Evolutionary conservation across 1,139 yeast genomes (phyloP).

Genomic region (Yamadazyma atmosphaerica): DNA sequence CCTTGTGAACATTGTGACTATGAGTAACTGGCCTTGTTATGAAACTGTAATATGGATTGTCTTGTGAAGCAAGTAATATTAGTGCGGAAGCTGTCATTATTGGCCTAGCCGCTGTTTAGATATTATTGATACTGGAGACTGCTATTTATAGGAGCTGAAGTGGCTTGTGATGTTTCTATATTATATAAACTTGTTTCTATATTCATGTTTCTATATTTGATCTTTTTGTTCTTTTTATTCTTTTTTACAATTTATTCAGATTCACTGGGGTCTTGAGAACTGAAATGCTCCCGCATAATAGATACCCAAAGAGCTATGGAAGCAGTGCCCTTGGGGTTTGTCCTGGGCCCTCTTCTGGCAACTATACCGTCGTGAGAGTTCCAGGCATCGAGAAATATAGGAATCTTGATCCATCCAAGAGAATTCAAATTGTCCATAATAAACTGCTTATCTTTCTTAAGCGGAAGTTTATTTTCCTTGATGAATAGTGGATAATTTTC

Average conservation of each 20-base stretch:
- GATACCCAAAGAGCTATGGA: conserved; percentile 54
- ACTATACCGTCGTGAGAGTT: conserved; percentile 76
- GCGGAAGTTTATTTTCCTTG: conserved; percentile 29
- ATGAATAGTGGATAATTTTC: conserved; percentile 30
- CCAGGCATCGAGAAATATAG: conserved; percentile 62
- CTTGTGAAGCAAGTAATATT: no score
- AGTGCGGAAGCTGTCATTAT: no score
- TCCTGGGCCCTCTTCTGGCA: conserved; percentile 61
- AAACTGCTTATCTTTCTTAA: conserved; percentile 39
- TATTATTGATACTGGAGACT: no score
- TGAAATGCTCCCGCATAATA: conserved; percentile 37
- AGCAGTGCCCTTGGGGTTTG: conserved; percentile 56
- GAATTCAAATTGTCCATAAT: conserved; percentile 53
- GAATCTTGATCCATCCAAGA: conserved; percentile 65
- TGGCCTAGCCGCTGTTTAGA: no score
- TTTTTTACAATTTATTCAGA: no score
- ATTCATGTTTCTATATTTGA: no score
- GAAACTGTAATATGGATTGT: no score
- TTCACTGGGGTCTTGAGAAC: neutral
- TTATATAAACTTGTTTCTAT: no score
- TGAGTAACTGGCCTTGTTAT: no score
- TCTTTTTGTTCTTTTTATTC: no score
- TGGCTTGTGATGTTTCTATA: no score
- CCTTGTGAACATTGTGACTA: neutral
- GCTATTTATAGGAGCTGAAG: no score